These are phyloP conservation scores for Mallotus repandus DNA, from an alignment of 441 rosid genomes.

Conservation along the genomic window DNA sequence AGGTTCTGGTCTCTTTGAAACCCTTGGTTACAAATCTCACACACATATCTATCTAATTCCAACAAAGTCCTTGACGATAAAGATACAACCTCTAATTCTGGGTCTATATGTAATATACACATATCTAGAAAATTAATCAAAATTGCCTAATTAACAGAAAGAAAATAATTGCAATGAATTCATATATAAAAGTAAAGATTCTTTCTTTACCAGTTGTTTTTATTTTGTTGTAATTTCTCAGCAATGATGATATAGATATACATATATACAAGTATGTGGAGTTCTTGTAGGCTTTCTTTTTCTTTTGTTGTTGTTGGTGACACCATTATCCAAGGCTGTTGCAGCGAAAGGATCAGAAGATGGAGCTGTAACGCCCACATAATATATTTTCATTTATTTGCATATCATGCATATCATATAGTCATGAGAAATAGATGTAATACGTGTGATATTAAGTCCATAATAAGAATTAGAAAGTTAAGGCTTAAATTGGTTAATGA, in stretches of 20 bases:
- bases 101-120: conserved; percentile 43
- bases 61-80: conserved; percentile 74
- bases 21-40: conserved; percentile 96
- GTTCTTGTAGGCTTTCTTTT: conserved; percentile 92
- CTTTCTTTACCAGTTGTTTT: too few relatives aligned
- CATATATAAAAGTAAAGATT: not conserved
- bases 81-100: conserved; percentile 94
- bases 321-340: conserved; percentile 51
- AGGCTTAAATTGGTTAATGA: too few relatives aligned
- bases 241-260: not conserved
- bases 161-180: not conserved
- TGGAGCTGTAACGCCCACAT: too few relatives aligned
- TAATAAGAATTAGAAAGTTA: too few relatives aligned
- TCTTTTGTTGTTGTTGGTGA: conserved; percentile 47
- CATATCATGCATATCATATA: too few relatives aligned
- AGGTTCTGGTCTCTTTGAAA: conserved; percentile 96
- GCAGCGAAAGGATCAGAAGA: conserved; percentile 56
- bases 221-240: not conserved
- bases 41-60: conserved; percentile 79
- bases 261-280: conserved; percentile 62
- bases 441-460: too few relatives aligned
- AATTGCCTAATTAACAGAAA: not conserved
- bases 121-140: not conserved
- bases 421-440: too few relatives aligned
- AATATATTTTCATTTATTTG: too few relatives aligned